phyloP scores from a whole-genome alignment of 208 protist species.

The Acanthamoeba rhysodes region DNA sequence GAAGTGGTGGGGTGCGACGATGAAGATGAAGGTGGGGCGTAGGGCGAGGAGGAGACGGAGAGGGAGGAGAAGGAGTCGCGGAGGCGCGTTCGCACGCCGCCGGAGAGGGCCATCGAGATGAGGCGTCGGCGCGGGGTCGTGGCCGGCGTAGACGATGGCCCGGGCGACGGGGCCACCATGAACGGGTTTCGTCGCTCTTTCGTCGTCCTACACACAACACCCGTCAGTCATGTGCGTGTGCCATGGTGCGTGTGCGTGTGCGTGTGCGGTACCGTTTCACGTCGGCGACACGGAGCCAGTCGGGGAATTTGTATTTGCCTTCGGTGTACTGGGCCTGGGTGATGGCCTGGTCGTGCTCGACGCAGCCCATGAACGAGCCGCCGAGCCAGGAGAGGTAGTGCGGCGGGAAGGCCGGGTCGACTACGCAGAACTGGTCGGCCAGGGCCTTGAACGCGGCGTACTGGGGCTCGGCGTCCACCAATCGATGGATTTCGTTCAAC shows the following conservation, averaged over 20 bases:
- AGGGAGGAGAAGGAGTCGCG: neutral
- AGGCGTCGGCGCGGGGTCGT: neutral
- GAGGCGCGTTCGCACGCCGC: neutral
- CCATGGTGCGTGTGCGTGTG: too few relatives aligned
- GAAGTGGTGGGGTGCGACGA: neutral
- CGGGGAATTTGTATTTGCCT: neutral
- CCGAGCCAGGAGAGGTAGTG: conserved; percentile 26
- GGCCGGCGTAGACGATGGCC: neutral
- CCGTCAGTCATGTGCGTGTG: neutral
- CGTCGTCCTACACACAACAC: neutral
- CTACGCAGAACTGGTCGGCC: neutral
- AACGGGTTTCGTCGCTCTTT: conserved; percentile 38
- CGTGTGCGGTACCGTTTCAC: neutral
- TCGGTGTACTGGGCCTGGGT: conserved; percentile 21
- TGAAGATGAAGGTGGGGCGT: neutral
- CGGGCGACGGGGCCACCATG: neutral
- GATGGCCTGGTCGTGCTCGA: conserved; percentile 21
- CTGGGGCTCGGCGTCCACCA: neutral
- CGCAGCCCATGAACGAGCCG: neutral
- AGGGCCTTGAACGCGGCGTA: conserved; percentile 9
- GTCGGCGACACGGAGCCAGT: conserved; percentile 1
- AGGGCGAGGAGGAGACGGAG: neutral
- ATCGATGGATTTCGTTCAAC: neutral
- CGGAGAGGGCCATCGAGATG: conserved; percentile 11
- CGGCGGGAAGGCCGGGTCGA: neutral